These are phyloP conservation scores for Aspergillus costaricaensis DNA, from an alignment of 2,329 filamentous ascomycete genomes.

Conservation along the genomic window DNA sequence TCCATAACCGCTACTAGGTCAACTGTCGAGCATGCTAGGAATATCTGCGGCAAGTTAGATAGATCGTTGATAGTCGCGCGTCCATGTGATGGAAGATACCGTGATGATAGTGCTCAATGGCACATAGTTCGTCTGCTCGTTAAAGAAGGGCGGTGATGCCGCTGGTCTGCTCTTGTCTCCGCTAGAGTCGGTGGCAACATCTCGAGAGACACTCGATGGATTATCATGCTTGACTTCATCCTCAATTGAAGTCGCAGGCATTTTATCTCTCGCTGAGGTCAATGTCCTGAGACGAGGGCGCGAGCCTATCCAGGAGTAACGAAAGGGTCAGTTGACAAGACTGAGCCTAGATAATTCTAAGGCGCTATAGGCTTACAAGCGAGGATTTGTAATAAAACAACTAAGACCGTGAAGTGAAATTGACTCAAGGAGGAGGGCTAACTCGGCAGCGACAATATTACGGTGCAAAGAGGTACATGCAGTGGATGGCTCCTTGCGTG, in stretches of 20 bases:
- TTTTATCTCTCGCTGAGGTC: not conserved
- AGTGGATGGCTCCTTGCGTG: not conserved
- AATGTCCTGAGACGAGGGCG: too few relatives aligned
- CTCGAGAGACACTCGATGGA: slow-evolving; percentile 7
- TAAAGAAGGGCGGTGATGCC: slow-evolving; percentile 41
- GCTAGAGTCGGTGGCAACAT: not conserved
- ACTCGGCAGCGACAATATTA: not conserved
- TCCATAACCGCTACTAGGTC: slow-evolving; percentile 60
- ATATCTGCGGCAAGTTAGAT: slow-evolving; percentile 48
- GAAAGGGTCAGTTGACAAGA: not conserved
- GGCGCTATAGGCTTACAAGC: not conserved
- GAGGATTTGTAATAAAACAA: too few relatives aligned
- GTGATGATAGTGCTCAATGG: slow-evolving; percentile 54
- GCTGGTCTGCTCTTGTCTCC: not conserved
- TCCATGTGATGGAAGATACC: slow-evolving; percentile 33
- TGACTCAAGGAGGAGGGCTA: not conserved
- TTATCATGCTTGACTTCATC: not conserved
- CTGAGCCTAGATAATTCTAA: not conserved
- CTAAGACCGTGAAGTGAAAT: not conserved
- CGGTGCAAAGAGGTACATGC: not conserved
- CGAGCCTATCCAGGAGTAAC: not conserved
- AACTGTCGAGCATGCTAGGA: slow-evolving; percentile 58
- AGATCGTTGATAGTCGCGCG: too few relatives aligned
- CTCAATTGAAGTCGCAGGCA: not conserved
- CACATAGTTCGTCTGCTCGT: slow-evolving; percentile 60